Base-by-base conservation (phyloP, 768 basidiomycete genomes). In the Thelephora aurantiotincta region DNA sequence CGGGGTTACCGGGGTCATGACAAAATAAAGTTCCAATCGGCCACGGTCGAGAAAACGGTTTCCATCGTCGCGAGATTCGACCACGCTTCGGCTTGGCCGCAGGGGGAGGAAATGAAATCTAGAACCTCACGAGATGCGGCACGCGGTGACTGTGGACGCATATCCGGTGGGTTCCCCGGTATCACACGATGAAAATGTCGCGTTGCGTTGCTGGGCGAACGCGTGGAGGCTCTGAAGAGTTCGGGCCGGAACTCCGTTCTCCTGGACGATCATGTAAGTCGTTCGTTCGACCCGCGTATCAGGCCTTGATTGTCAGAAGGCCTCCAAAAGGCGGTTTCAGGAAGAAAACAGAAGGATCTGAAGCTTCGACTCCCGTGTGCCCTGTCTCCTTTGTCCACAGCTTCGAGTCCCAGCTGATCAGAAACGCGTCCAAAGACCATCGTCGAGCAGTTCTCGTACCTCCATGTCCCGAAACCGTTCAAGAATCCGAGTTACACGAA, bases 401-500 rank as follows among this genome's bases (percentile, higher is more conserved):
- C 19, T 34, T 9, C 33, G 2, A 45, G 11, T 26, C 11, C 22
- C 18, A 16, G 11, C 6, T 1, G 11, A 18, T 22, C 7, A 11
- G 14, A 37, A 33, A 41, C 4, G 42, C 11, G 11, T 3, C 16
- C 42, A 43, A 55, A 88, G 85, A 77, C 77, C 35, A 65, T 88
- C 42, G 79, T 78, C 9, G 84, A 84, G 54, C 77, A 83, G 47
- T 64, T 87, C 14, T 89, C 86, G 0, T 83, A 81, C 55, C 65
- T 83, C 2, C 74, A 85, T 48, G 62, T 62, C 22, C 78, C 82
- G 0, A 72, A 82, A 0, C 82, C 85, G 0, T 90, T 90, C 68
- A 91, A 91, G 63, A 86, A 80, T 53, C 70, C 75, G 0, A 60
- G 69, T 22, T 84, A 86, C 55, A 68, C 68, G 6, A 86, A 81